phyloP scores from a whole-genome alignment of 495 filamentous ascomycete genomes.

The Trichoderma orchidacearum region DNA sequence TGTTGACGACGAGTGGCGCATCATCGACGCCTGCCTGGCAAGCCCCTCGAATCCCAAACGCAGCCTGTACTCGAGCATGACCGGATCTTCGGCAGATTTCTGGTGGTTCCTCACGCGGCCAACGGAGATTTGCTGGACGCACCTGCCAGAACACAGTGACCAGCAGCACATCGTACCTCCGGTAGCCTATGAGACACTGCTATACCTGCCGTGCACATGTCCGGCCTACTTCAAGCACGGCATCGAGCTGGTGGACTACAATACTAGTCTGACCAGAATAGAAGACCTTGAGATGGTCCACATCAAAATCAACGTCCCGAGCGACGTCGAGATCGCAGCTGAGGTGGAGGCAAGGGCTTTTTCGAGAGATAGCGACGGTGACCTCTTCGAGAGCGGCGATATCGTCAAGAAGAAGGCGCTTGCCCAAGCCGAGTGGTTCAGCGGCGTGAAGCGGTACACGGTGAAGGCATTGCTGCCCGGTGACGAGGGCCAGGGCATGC shows the following conservation, averaged over 20 bases:
- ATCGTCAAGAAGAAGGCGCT: conserved; percentile 72
- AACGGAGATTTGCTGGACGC: conserved; percentile 83
- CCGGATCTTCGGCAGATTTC: conserved; percentile 55
- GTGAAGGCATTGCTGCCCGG: conserved; percentile 84
- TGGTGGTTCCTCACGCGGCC: conserved; percentile 90
- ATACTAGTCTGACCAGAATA: conserved; percentile 73
- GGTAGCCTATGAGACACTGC: conserved; percentile 65
- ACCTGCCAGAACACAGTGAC: conserved; percentile 69
- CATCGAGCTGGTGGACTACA: conserved; percentile 74
- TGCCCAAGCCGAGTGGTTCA: conserved; percentile 83
- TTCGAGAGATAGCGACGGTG: conserved; percentile 72
- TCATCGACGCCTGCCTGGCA: conserved; percentile 90
- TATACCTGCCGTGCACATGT: conserved; percentile 73
- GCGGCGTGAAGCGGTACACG: conserved; percentile 75
- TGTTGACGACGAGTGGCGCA: conserved; percentile 88
- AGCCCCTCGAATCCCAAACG: conserved; percentile 78
- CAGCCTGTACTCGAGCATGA: conserved; percentile 56
- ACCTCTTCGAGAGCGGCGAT: conserved; percentile 87
- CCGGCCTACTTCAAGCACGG: conserved; percentile 78
- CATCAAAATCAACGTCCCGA: conserved; percentile 70
- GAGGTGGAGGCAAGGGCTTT: conserved; percentile 77
- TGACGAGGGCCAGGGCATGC: conserved; percentile 75
- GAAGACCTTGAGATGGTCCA: conserved; percentile 90
- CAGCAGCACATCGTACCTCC: conserved; percentile 92
- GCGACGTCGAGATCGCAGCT: conserved; percentile 87